A percentile compares a stretch with the other conserved stretches of the same genome.
These are phyloP conservation scores for Pseudogymnoascus sp. DNA, from an alignment of 2,329 filamentous ascomycete species.

Conservation along the genomic window DNA sequence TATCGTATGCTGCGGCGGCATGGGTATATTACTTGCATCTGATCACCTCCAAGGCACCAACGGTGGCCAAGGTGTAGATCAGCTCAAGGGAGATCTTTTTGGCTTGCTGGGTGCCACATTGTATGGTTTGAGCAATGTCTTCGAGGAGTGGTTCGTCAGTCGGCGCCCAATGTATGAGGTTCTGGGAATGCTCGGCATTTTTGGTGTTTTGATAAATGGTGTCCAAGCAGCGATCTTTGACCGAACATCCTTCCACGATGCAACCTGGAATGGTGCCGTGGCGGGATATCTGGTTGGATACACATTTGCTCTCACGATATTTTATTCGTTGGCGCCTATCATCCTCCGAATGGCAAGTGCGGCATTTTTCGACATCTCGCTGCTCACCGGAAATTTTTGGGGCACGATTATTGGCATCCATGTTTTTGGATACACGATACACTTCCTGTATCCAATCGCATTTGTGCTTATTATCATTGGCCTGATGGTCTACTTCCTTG, in stretches of 20 bases:
- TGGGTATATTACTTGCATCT: slow-evolving; percentile 74
- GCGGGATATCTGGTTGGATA: slow-evolving; percentile 84
- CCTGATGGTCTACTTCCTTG: slow-evolving; percentile 79
- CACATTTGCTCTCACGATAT: slow-evolving; percentile 72
- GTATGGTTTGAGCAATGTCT: slow-evolving; percentile 85
- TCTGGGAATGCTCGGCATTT: slow-evolving; percentile 81
- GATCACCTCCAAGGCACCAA: slow-evolving; percentile 77
- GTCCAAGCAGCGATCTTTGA: slow-evolving; percentile 89
- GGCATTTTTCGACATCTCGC: slow-evolving; percentile 92
- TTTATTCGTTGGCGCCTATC: slow-evolving; percentile 82
- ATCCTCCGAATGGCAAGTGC: slow-evolving; percentile 84
- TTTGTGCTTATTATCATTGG: slow-evolving; percentile 89
- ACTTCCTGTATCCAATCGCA: slow-evolving; percentile 91
- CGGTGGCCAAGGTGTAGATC: slow-evolving; percentile 58
- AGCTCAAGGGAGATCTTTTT: slow-evolving; percentile 88
- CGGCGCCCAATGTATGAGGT: slow-evolving; percentile 88
- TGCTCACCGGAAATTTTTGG: slow-evolving; percentile 96
- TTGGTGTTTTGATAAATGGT: slow-evolving; percentile 85
- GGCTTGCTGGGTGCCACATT: slow-evolving; percentile 80
- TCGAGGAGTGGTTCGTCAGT: slow-evolving; percentile 89
- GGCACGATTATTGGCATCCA: slow-evolving; percentile 84
- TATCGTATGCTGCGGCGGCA: slow-evolving; percentile 81
- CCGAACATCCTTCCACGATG: slow-evolving; percentile 58
- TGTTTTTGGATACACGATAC: slow-evolving; percentile 72
- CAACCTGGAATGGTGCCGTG: slow-evolving; percentile 59